These are phyloP conservation scores for Arthroderma sp. DNA, from an alignment of 2,329 filamentous ascomycete species.

Conservation along the genomic window DNA sequence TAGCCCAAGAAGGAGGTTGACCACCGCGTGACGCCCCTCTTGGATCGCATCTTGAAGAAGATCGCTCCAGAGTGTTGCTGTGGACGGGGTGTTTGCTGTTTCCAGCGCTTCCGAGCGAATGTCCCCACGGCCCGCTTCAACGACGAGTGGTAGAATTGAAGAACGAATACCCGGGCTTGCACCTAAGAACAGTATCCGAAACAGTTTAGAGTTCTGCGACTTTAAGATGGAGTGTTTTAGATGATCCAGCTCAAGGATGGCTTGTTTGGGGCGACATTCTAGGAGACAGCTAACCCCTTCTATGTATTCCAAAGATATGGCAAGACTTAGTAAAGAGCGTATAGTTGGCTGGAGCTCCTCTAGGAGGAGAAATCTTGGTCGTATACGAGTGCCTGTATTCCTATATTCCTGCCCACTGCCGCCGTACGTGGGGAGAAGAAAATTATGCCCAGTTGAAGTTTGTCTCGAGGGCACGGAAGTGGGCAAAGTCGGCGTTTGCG, in stretches of 20 bases:
- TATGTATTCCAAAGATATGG: background rate
- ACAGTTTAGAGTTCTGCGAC: background rate
- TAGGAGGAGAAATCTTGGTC: too few species aligned
- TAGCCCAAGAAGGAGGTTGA: too few species aligned
- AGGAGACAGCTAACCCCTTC: background rate
- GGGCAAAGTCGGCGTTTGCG: background rate
- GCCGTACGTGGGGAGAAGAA: too few species aligned
- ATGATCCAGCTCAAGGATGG: background rate
- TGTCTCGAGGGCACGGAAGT: background rate
- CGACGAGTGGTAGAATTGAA: background rate
- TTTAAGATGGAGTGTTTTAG: background rate
- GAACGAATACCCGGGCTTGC: background rate
- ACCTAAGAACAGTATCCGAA: background rate
- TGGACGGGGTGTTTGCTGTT: too few species aligned
- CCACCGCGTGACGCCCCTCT: too few species aligned
- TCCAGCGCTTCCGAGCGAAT: too few species aligned
- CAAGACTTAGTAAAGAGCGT: background rate
- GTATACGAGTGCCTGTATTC: too few species aligned
- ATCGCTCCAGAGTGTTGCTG: too few species aligned
- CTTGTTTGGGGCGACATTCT: background rate
- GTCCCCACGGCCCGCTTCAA: background rate
- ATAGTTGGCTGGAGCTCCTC: background rate
- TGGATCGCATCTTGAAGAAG: too few species aligned
- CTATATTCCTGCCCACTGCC: too few species aligned
- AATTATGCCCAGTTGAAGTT: background rate